These are phyloP conservation scores for Alternaria triticina DNA, from an alignment of 2,329 filamentous ascomycete species.

Conservation along the genomic window DNA sequence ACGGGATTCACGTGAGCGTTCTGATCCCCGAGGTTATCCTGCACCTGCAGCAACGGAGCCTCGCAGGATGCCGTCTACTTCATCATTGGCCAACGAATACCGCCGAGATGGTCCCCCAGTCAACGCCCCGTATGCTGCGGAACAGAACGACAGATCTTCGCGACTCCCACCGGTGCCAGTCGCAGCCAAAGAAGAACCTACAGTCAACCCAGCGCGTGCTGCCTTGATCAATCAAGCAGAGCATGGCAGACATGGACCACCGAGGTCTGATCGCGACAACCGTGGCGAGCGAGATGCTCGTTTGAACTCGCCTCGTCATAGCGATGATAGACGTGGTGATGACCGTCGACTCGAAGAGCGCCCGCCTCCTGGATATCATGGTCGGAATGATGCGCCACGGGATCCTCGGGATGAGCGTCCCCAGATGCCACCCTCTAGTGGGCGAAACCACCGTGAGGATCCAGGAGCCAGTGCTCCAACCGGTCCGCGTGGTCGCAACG, in stretches of 20 bases:
- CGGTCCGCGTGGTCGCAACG: constrained; percentile 57
- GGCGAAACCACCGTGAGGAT: constrained; percentile 50
- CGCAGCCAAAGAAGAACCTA: constrained; percentile 25
- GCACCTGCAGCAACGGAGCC: constrained; percentile 23
- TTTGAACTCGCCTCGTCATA: constrained; percentile 38
- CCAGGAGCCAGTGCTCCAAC: constrained; percentile 55
- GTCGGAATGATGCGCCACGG: constrained; percentile 31
- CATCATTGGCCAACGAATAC: constrained; percentile 32
- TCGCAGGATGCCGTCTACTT: constrained; percentile 32
- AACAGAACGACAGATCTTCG: constrained; percentile 30
- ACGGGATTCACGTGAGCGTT: constrained; percentile 39
- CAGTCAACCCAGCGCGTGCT: constrained; percentile 53
- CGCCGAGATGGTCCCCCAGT: constrained; percentile 34
- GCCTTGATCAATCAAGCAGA: constrained; percentile 49
- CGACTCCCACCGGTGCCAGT: constrained; percentile 22
- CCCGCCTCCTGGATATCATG: constrained; percentile 26
- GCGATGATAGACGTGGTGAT: constrained; percentile 32
- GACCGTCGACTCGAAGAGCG: constrained; percentile 39
- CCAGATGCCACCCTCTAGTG: constrained; percentile 28
- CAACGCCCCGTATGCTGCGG: constrained; percentile 25
- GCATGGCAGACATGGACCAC: constrained; percentile 34
- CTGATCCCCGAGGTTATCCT: constrained; percentile 37
- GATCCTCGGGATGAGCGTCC: constrained; percentile 45
- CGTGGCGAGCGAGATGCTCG: constrained; percentile 40
- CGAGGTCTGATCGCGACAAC: constrained; percentile 34